phyloP scores from a whole-genome alignment of 2,329 filamentous ascomycete species.

The Monilinia polystroma region DNA sequence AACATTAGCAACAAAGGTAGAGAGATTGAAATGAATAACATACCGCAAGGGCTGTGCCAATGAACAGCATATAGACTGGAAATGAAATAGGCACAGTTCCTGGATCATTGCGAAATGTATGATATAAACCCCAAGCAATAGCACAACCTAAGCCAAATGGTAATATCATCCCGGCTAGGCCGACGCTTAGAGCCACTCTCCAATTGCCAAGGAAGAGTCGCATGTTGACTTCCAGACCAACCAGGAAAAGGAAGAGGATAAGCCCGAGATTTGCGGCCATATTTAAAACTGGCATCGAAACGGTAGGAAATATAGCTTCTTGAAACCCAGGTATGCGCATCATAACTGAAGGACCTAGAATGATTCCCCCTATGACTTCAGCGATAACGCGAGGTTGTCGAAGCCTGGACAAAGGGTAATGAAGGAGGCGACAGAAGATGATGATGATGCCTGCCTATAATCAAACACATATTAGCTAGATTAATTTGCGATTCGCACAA shows the following conservation, averaged over 20 bases:
- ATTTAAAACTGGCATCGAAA: constrained; percentile 71
- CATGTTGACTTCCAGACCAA: constrained; percentile 83
- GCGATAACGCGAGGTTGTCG: constrained; percentile 81
- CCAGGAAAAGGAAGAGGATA: constrained; percentile 82
- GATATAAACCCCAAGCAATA: constrained; percentile 77
- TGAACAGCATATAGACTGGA: constrained; percentile 70
- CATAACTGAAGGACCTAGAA: constrained; percentile 85
- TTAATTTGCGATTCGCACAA: neutral
- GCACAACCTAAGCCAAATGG: constrained; percentile 81
- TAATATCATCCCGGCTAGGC: constrained; percentile 73
- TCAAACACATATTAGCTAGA: constrained; percentile 4
- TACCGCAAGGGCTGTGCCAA: constrained; percentile 81
- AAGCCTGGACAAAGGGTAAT: constrained; percentile 74
- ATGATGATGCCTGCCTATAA: constrained; percentile 68
- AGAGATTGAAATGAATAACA: neutral
- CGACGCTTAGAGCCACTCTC: constrained; percentile 75
- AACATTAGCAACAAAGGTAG: neutral
- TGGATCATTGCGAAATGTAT: constrained; percentile 58
- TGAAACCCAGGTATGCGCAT: constrained; percentile 80
- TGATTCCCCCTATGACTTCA: constrained; percentile 79
- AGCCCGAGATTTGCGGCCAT: constrained; percentile 82
- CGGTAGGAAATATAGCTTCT: constrained; percentile 70
- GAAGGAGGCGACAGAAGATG: constrained; percentile 69
- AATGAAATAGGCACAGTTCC: constrained; percentile 59
- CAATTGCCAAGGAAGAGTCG: constrained; percentile 76